Evolutionary conservation across 306 rosid genomes (phyloP), one percentile per base, ranked within the genome.

Genomic region (Acacia confusa): DNA sequence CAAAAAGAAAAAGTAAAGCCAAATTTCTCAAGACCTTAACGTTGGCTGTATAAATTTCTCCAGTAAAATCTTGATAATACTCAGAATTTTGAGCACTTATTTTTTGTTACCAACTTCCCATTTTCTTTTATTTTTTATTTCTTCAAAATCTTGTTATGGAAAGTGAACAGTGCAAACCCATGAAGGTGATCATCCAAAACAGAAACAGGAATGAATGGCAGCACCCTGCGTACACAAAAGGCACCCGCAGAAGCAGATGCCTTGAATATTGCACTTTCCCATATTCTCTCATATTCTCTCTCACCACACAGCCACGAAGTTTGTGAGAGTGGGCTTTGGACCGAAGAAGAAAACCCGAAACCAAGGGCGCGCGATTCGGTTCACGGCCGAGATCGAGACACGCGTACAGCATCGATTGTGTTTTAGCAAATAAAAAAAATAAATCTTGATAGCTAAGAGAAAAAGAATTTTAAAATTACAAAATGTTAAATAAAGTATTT

Each of bases 251-350:
- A 79, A 72, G 45, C 20, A 74, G 64, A 55, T 87, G 78, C 28
- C 68, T 20, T 72, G 84, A 71, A 48, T 70, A 79, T 28, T 71
- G 63, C 70, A 75, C 64, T 80, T 84, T 80, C 68, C 27, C 28
- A 75, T 79, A 76, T 85, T 84, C 25, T 74, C 77, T 64, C 73
- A 44, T 65, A 36, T 27, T 76, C 47, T 76, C 82, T 84, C 81
- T 48, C 66, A 43, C 11, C 36, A 55, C 47, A 53, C 85, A 82
- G 73, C 78, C 73, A 63, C 57, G 68, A 60, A 72, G 74, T n/a
- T n/a, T n/a, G n/a, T n/a, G n/a, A n/a, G n/a, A n/a, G n/a, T n/a
- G n/a, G n/a, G n/a, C n/a, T n/a, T n/a, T n/a, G n/a, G n/a, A n/a
- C n/a, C n/a, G n/a, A n/a, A n/a, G n/a, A n/a, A n/a, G n/a, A n/a